phyloP scores from a whole-genome alignment of 1,284 basidiomycete genomes.

The Rhizoctonia solani region DNA sequence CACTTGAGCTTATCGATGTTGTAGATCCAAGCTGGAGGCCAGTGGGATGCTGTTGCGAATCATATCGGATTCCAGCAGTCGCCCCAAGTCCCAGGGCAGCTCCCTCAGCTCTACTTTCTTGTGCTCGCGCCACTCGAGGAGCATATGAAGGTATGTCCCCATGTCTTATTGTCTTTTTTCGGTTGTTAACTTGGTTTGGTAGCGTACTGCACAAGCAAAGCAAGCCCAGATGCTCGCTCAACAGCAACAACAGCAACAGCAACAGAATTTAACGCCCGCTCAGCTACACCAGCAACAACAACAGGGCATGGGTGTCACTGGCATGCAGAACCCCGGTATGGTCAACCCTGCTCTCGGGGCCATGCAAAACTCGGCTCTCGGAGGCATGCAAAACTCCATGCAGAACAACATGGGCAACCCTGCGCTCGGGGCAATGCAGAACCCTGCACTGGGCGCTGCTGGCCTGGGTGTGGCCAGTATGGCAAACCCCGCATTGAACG shows the following conservation, averaged over 20 bases:
- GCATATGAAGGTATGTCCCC: slow-evolving; percentile 19
- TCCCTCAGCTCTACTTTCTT: slow-evolving; percentile 20
- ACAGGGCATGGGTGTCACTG: background rate
- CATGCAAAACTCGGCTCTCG: background rate
- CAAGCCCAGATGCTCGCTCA: slow-evolving; percentile 1
- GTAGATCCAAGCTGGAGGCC: slow-evolving; percentile 8
- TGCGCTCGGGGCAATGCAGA: background rate
- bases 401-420: too few relatives aligned
- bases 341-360: background rate
- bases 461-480: too few relatives aligned
- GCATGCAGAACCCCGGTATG: background rate
- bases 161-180: background rate
- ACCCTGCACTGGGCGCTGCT: too few relatives aligned
- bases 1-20: background rate
- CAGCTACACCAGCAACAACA: slow-evolving; percentile 17
- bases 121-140: slow-evolving; percentile 16
- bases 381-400: background rate
- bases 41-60: slow-evolving; percentile 15
- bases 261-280: slow-evolving; percentile 7
- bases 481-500: too few relatives aligned
- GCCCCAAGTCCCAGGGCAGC: slow-evolving; percentile 10
- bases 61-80: slow-evolving; percentile 20
- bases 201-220: slow-evolving; percentile 27
- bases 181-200: background rate
- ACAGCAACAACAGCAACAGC: slow-evolving; percentile 15